phyloP scores from a whole-genome alignment of 495 filamentous ascomycete genomes.

The Podospora sp. region DNA sequence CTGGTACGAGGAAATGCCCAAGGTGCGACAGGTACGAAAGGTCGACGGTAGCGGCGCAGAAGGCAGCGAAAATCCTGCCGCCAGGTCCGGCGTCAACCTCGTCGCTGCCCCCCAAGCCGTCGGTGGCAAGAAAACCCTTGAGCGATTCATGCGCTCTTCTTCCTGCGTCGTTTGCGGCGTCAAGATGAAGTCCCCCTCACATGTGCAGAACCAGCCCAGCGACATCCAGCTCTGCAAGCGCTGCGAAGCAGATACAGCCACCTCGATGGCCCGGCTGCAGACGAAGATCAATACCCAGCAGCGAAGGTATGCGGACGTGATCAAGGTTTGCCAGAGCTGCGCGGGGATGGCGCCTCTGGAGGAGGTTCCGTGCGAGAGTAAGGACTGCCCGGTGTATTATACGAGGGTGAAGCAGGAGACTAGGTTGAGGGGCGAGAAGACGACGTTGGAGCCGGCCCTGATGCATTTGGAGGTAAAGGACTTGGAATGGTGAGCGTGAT shows the following conservation, averaged over 20 bases:
- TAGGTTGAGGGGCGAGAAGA: conserved; percentile 59
- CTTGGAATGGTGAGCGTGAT: conserved; percentile 41
- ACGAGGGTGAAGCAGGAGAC: conserved; percentile 72
- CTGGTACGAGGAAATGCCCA: conserved; percentile 98
- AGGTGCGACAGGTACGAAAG: conserved; percentile 71
- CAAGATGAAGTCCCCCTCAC: conserved; percentile 52
- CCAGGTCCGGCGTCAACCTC: background rate
- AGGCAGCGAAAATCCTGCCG: background rate
- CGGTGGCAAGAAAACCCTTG: conserved; percentile 48
- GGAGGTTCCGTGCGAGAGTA: conserved; percentile 80
- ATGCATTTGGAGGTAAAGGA: conserved; percentile 53
- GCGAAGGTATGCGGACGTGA: conserved; percentile 64
- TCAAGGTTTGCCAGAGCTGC: conserved; percentile 80
- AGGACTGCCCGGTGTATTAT: conserved; percentile 94
- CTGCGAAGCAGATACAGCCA: conserved; percentile 60
- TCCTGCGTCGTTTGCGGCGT: conserved; percentile 76
- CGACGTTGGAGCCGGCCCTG: conserved; percentile 58
- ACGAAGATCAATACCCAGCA: conserved; percentile 63
- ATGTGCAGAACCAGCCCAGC: background rate
- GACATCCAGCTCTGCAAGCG: conserved; percentile 55
- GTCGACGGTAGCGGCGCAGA: conserved; percentile 39
- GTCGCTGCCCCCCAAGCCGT: background rate
- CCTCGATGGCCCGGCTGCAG: conserved; percentile 64
- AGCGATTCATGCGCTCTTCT: conserved; percentile 82
- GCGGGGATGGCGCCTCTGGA: conserved; percentile 71